A percentile compares a stretch with the other conserved stretches of the same genome.
Conservation (phyloP, 495 filamentous ascomycete genomes). For the Alectoria sarmentosa region DNA sequence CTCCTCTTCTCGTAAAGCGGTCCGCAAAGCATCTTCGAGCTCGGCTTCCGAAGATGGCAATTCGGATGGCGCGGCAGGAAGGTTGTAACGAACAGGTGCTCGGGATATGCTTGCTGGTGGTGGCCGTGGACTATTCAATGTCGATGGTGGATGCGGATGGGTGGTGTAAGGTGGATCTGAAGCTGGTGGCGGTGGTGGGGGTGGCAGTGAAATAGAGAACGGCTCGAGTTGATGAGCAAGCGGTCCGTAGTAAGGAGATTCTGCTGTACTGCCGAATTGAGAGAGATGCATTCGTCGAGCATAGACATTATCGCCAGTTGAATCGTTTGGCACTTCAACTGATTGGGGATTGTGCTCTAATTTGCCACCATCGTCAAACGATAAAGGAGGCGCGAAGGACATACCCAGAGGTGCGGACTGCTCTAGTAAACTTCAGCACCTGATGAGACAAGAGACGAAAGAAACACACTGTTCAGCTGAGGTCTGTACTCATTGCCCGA, state of each 20-base stretch:
- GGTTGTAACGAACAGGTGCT: conserved; percentile 76
- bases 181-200: conserved; percentile 28
- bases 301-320: conserved; percentile 66
- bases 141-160: too few relatives aligned
- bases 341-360: conserved; percentile 36
- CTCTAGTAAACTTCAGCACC: conserved; percentile 33
- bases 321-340: conserved; percentile 42
- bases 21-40: conserved; percentile 42
- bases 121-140: conserved; percentile 27
- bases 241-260: conserved; percentile 20
- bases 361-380: conserved; percentile 33
- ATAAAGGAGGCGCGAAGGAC: conserved; percentile 68
- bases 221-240: conserved; percentile 22
- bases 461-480: conserved; percentile 44
- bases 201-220: conserved; percentile 31
- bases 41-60: conserved; percentile 51
- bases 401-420: conserved; percentile 64
- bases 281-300: conserved; percentile 52
- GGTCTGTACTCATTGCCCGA: conserved; percentile 45
- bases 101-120: conserved; percentile 63
- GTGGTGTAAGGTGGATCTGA: too few relatives aligned
- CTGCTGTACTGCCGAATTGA: conserved; percentile 23
- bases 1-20: background rate
- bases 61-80: conserved; percentile 52
- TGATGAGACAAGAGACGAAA: background rate